These are phyloP conservation scores for Fraxinus quadrangulata DNA, from an alignment of 257 asterid species.

Conservation along the genomic window DNA sequence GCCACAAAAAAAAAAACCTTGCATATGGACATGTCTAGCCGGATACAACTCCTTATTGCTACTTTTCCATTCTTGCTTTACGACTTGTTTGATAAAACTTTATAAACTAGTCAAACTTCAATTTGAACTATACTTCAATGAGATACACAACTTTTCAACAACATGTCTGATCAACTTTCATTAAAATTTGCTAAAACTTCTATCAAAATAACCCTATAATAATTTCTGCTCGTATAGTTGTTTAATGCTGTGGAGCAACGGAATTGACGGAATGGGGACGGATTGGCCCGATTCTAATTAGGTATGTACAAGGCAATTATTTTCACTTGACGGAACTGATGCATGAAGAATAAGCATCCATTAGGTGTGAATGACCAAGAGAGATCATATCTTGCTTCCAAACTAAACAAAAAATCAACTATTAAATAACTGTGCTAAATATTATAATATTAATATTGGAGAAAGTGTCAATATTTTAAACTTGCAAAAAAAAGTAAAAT, in stretches of 20 bases:
- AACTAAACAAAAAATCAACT: conserved; percentile 24
- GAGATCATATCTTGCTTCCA: conserved; percentile 36
- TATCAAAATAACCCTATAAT: too few relatives aligned
- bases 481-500: too few relatives aligned
- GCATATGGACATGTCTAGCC: neutral
- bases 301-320: neutral
- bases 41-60: neutral
- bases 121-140: too few relatives aligned
- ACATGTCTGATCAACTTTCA: too few relatives aligned
- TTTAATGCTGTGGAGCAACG: too few relatives aligned
- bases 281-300: neutral
- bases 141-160: too few relatives aligned
- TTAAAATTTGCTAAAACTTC: too few relatives aligned
- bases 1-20: conserved; percentile 22
- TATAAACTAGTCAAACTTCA: too few relatives aligned
- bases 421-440: conserved; percentile 19
- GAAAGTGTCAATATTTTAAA: neutral
- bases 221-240: too few relatives aligned
- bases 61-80: too few relatives aligned
- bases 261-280: neutral
- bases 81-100: too few relatives aligned
- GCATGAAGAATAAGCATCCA: neutral
- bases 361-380: conserved; percentile 26
- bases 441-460: too few relatives aligned
- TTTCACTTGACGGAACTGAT: neutral